These are phyloP conservation scores for Trichosporon sp. DNA, from an alignment of 1,284 basidiomycete species.

Conservation along the genomic window DNA sequence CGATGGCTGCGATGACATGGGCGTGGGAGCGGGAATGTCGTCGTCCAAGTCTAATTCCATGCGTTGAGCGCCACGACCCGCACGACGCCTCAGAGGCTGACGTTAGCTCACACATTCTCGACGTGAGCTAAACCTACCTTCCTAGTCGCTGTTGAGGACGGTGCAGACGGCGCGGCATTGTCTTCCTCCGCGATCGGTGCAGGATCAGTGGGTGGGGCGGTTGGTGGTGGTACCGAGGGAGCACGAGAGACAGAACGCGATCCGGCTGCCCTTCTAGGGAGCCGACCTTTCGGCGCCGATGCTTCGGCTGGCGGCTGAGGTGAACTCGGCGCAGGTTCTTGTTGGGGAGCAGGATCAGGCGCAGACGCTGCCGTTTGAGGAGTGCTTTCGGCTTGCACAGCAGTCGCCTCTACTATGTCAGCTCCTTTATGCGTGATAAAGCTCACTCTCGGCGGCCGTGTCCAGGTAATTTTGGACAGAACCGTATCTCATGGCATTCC, in stretches of 20 bases:
- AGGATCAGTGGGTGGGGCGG: not conserved
- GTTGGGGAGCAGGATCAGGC: not conserved
- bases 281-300: not conserved
- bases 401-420: not conserved
- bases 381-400: not conserved
- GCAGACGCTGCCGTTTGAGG: not conserved
- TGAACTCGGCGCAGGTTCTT: not conserved
- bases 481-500: slow-evolving; percentile 25
- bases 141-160: not conserved
- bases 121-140: slow-evolving; percentile 1
- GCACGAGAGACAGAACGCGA: not conserved
- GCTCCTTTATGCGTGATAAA: no score
- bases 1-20: slow-evolving; percentile 1
- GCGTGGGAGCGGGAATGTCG: slow-evolving; percentile 3
- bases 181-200: not conserved
- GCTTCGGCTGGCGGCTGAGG: not conserved
- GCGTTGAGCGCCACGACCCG: slow-evolving; percentile 17
- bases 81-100: slow-evolving; percentile 27
- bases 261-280: not conserved
- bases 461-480: not conserved
- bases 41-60: slow-evolving; percentile 19
- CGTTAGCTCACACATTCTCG: not conserved
- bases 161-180: not conserved
- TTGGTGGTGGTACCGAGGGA: not conserved
- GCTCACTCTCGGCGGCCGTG: not conserved